These are phyloP conservation scores for Geoglossum glabrum DNA, from an alignment of 495 filamentous ascomycete species.

Conservation along the genomic window DNA sequence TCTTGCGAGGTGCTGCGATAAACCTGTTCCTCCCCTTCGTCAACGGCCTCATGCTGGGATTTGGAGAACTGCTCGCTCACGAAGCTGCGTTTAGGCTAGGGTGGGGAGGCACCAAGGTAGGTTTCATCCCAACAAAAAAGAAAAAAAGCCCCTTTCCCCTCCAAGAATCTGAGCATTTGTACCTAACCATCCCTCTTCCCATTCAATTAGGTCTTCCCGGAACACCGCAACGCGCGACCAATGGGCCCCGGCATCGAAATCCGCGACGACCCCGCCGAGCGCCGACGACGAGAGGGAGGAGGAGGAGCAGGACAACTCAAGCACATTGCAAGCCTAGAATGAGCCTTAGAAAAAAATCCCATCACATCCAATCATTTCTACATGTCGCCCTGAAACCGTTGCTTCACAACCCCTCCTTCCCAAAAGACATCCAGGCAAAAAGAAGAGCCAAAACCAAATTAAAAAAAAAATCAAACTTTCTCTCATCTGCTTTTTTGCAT, in stretches of 20 bases:
- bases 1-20: conserved; percentile 79
- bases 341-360: no score
- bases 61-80: conserved; percentile 90
- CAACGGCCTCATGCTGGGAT: conserved; percentile 95
- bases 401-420: no score
- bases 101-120: conserved; percentile 84
- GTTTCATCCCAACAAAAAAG: not conserved
- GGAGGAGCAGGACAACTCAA: conserved; percentile 24
- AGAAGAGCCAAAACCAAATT: no score
- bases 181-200: not conserved
- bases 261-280: conserved; percentile 30
- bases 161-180: not conserved
- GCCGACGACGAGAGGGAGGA: conserved; percentile 22
- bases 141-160: not conserved
- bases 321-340: conserved; percentile 28
- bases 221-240: conserved; percentile 32
- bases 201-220: conserved; percentile 39
- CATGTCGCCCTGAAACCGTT: no score
- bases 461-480: not conserved
- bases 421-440: no score
- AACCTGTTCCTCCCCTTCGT: conserved; percentile 89
- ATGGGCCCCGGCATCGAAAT: conserved; percentile 49
- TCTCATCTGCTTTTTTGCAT: not conserved
- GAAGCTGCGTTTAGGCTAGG: conserved; percentile 83
- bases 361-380: no score